Base-by-base conservation (phyloP, 2,329 filamentous ascomycete genomes). In the Trichoderma sp. region DNA sequence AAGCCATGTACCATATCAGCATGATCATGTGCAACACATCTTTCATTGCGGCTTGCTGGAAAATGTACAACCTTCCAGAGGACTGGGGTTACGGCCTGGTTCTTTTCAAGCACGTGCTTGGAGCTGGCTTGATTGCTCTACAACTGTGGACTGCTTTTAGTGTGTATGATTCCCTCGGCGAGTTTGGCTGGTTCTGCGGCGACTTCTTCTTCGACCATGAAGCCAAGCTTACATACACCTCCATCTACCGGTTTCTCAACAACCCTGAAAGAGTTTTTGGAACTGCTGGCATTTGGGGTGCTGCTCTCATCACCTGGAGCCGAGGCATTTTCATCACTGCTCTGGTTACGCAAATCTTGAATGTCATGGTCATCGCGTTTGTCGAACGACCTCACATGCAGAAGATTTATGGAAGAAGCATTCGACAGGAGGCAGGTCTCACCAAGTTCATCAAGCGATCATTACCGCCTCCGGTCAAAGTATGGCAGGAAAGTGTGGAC, bases 101-200 rank as follows among this genome's bases (percentile, higher is more conserved):
- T 5, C 88, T 97, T 27, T 89, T 99, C 76, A 93, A 95, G 82
- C 97, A 98, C 81, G 94, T 98, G 31, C 82, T 98, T 41, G 97
- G 97, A 60, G 88, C 90, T 67, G 91, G 93, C 71, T 87, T 98
- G 78, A 91, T 98, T 76, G 92, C 93, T 12, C 89, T 99, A 68
- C 97, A 99, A 81, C 85, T 97, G 21, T 99, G 97, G 97, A 98
- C 95, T 1, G 93, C 95, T 2, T 88, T 94, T 78, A 98, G 95
- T 83, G 95, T 98, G 79, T 97, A 98, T 83, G 95, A 98, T 68
- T 97, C 95, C 2, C 91, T 99, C 0, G 97, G 97, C 75, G 97
- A 99, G 82, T 99, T 98, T 81, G 97, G 97, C 80, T 99, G 96
- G 96, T 98, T 98, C 87, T 98, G 95, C 81, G 97, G 97, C 21